Evolutionary conservation across 371 early-diverging fungal genomes (phyloP).

Genomic region (Dichotomocladium elegans): DNA sequence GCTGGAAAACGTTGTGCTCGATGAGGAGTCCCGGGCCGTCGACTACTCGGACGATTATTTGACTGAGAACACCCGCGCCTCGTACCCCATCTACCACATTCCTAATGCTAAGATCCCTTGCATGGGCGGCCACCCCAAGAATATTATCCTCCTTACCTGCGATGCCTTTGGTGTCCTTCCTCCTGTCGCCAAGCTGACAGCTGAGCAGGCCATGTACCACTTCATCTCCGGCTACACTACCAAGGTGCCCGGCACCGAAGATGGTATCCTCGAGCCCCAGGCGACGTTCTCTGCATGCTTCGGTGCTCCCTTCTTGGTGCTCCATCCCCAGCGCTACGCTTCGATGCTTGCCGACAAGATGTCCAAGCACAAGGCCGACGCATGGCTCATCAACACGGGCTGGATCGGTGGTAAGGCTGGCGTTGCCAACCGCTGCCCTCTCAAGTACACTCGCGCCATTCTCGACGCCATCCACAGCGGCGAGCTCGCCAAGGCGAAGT

Average conservation of each 20-base stretch:
- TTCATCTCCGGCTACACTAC: constrained; percentile 90
- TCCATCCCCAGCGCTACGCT: constrained; percentile 94
- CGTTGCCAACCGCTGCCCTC: constrained; percentile 82
- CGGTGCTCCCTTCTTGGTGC: constrained; percentile 93
- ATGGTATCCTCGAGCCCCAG: constrained; percentile 91
- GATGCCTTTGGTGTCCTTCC: constrained; percentile 97
- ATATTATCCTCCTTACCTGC: constrained; percentile 93
- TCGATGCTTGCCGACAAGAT: constrained; percentile 94
- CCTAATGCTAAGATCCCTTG: constrained; percentile 94
- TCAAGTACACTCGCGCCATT: constrained; percentile 94
- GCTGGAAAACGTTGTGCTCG: constrained; percentile 89
- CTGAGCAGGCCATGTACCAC: constrained; percentile 94
- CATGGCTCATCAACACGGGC: constrained; percentile 96
- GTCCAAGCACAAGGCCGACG: constrained; percentile 78
- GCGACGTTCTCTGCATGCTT: constrained; percentile 93
- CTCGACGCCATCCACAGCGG: constrained; percentile 95
- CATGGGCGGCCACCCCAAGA: constrained; percentile 87
- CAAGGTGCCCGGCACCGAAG: constrained; percentile 94
- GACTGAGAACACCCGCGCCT: constrained; percentile 95
- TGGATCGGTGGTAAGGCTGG: constrained; percentile 94
- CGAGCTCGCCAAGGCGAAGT: constrained; percentile 80
- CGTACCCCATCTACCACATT: constrained; percentile 92
- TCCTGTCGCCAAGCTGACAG: constrained; percentile 85
- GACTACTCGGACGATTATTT: constrained; percentile 74
- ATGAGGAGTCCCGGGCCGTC: constrained; percentile 76